Evolutionary conservation across 2,329 filamentous ascomycete genomes (phyloP), one percentile per base, ranked within the genome.

Genomic region (Cladosporium sp.): DNA sequence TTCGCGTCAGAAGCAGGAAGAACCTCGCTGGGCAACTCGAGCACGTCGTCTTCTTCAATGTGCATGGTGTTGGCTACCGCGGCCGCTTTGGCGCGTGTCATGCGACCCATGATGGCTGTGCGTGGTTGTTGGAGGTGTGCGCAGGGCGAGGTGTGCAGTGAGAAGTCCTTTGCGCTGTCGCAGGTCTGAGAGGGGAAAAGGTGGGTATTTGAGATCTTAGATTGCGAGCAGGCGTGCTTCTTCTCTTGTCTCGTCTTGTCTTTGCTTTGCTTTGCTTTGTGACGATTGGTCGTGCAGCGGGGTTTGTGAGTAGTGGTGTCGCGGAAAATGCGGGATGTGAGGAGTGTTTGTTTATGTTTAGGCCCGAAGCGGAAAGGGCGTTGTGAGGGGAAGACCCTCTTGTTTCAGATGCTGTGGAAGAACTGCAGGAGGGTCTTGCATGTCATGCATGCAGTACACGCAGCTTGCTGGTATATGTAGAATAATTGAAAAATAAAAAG

Each of bases 21-120:
- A 9, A 8, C n/a, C n/a, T 35, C 32, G 20, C 47, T 55, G 32
- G 61, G 57, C 52, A 65, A 57, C 43, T 68, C 67, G 46, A 61
- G 53, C 7, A 66, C 42, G 4, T 50, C 62, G 49, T 65, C 64
- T 33, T 63, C 60, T 59, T 66, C 60, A 48, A 69, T 59, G 43
- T 70, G 68, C 51, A 67, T 55, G 32, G 61, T 53, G 50, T 67
- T 63, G 12, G 69, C 68, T 60, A 70, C 64, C 56, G 67, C 62
- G 40, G 68, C 67, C 13, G 65, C 65, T 47, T 62, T 62, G 30
- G 71, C 69, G 52, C 72, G 69, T 49, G 72, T 75, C 53, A 73
- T 62, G 63, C 72, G 71, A 39, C 52, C 49, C 58, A 60, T 60
- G 22, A 30, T 51, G 36, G 41, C 25, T 32, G 33, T 18, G 25